These are phyloP conservation scores for Aspergillus panamensis DNA, from an alignment of 495 filamentous ascomycete genomes.

Conservation along the genomic window DNA sequence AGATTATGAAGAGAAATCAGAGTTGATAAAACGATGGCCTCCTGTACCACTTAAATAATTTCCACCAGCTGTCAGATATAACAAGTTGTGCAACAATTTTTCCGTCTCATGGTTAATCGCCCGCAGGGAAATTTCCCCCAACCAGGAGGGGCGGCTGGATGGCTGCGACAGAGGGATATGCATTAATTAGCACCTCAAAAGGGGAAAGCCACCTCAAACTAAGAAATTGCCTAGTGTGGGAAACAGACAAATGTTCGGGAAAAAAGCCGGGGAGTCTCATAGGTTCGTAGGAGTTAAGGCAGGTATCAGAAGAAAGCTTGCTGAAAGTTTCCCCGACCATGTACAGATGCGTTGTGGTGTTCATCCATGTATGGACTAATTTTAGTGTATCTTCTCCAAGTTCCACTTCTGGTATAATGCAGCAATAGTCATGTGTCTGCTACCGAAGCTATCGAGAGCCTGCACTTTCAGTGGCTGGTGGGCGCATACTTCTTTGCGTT, in stretches of 20 bases:
- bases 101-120: conserved; percentile 12
- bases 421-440: too few species aligned
- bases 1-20: neutral
- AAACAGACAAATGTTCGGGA: neutral
- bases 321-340: neutral
- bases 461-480: too few species aligned
- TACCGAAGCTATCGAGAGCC: too few species aligned
- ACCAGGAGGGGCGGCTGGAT: conserved; percentile 4
- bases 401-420: neutral
- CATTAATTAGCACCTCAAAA: conserved; percentile 6
- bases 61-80: neutral
- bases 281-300: neutral
- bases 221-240: neutral
- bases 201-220: neutral
- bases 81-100: conserved; percentile 18
- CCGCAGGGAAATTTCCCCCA: conserved; percentile 17
- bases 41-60: conserved; percentile 7
- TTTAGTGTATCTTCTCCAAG: neutral
- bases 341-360: neutral
- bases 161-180: conserved; percentile 9
- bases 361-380: neutral
- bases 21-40: neutral
- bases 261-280: neutral
- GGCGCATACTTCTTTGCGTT: neutral
- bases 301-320: neutral